Percentiles rank a stretch among this genome's conserved stretches.
Evolutionary conservation across 805 yeast genomes (phyloP).

Genomic region (Metschnikowia cubensis): DNA sequence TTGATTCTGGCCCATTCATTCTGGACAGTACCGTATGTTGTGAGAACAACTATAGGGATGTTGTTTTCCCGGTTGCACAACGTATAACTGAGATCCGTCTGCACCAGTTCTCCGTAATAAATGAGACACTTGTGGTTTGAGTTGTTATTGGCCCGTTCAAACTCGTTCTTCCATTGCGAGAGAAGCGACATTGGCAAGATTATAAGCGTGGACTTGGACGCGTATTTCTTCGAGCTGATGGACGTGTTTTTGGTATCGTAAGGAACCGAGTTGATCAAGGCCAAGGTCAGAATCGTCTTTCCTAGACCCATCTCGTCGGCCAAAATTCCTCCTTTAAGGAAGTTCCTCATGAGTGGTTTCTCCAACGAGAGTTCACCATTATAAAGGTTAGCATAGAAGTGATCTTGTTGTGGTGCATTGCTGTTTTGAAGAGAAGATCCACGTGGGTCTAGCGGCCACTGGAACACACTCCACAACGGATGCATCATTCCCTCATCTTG

Average conservation of each 20-base stretch:
- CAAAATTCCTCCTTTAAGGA: constrained; percentile 76
- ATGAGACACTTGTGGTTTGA: constrained; percentile 47
- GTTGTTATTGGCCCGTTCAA: constrained; percentile 51
- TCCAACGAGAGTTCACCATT: constrained; percentile 72
- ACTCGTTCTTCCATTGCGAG: constrained; percentile 90
- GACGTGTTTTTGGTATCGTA: constrained; percentile 33
- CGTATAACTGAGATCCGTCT: constrained; percentile 45
- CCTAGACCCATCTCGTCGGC: constrained; percentile 99
- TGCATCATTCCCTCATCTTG: constrained; percentile 57
- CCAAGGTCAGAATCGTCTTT: constrained; percentile 79
- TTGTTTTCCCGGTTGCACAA: constrained; percentile 37
- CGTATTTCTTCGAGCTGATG: constrained; percentile 41
- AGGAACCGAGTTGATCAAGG: constrained; percentile 67
- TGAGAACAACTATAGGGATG: constrained; percentile 68
- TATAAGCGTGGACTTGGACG: constrained; percentile 67
- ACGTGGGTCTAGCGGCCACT: constrained; percentile 59
- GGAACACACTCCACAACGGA: constrained; percentile 79
- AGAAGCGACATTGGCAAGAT: constrained; percentile 88
- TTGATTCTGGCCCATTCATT: constrained; percentile 61
- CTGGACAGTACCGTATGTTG: constrained; percentile 84
- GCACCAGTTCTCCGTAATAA: constrained; percentile 68
- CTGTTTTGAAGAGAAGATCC: neutral
- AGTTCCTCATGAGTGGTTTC: constrained; percentile 59
- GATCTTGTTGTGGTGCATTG: constrained; percentile 11
- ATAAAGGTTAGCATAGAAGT: constrained; percentile 73